These are phyloP conservation scores for Cryptococcus maquisensis DNA, from an alignment of 1,284 basidiomycete genomes.

Conservation along the genomic window DNA sequence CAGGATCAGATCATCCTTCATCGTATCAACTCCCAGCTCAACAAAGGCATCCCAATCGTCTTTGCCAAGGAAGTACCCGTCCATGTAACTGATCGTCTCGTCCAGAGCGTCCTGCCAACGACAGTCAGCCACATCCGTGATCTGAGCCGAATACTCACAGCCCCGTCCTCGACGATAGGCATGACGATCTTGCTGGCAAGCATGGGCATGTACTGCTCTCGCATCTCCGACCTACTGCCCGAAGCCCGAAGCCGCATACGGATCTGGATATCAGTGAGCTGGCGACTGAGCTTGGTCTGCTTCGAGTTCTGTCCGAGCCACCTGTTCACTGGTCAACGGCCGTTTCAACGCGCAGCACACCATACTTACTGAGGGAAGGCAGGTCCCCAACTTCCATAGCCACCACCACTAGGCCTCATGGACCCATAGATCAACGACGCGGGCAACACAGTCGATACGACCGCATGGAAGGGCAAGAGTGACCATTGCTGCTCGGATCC, in stretches of 20 bases:
- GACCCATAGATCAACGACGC: slow-evolving; percentile 74
- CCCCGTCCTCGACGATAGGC: slow-evolving; percentile 62
- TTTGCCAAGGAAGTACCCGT: slow-evolving; percentile 86
- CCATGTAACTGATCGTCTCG: slow-evolving; percentile 81
- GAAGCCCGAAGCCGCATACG: slow-evolving; percentile 92
- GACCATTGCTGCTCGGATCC: slow-evolving; percentile 94
- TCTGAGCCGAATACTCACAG: slow-evolving; percentile 26
- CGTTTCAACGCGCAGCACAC: neutral
- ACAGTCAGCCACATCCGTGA: neutral
- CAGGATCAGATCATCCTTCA: slow-evolving; percentile 65
- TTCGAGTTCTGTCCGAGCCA: slow-evolving; percentile 99
- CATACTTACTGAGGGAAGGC: slow-evolving; percentile 72
- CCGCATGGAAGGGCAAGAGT: slow-evolving; percentile 87
- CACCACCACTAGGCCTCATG: slow-evolving; percentile 26
- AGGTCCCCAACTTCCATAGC: slow-evolving; percentile 57
- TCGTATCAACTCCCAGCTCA: slow-evolving; percentile 82
- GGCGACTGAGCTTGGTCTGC: slow-evolving; percentile 71
- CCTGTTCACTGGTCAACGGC: slow-evolving; percentile 50
- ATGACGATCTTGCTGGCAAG: slow-evolving; percentile 72
- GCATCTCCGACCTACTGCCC: slow-evolving; percentile 80
- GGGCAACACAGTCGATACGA: slow-evolving; percentile 81
- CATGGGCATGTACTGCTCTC: slow-evolving; percentile 84
- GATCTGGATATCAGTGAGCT: slow-evolving; percentile 85
- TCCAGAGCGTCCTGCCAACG: slow-evolving; percentile 64
- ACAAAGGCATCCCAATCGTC: slow-evolving; percentile 96